These are phyloP conservation scores for Globisporangium cystogenes DNA, from an alignment of 352 stramenopile species.

Conservation along the genomic window DNA sequence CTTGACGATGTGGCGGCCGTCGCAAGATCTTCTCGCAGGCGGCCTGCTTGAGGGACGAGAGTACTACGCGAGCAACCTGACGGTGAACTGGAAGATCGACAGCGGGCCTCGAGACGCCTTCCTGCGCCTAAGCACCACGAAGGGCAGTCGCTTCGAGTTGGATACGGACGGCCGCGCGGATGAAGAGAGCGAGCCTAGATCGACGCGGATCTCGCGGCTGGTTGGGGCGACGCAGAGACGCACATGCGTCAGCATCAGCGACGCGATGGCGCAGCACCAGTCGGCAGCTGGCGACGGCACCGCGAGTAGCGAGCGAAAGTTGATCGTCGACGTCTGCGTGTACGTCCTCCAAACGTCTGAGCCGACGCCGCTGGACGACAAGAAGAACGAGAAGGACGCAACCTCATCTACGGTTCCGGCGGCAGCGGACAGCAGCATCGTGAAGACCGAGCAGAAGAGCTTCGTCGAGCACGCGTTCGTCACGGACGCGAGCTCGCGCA, in stretches of 20 bases:
- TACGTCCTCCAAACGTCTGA: slow-evolving; percentile 33
- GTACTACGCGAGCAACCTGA: slow-evolving; percentile 58
- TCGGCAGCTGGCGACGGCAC: slow-evolving; percentile 5
- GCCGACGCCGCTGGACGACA: slow-evolving; percentile 20
- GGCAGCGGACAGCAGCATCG: slow-evolving; percentile 7
- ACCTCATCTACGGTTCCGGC: neutral
- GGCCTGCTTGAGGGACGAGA: slow-evolving; percentile 40
- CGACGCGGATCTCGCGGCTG: neutral
- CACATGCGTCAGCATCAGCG: slow-evolving; percentile 6
- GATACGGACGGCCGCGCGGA: slow-evolving; percentile 15
- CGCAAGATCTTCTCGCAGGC: slow-evolving; percentile 40
- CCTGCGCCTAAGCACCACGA: slow-evolving; percentile 57
- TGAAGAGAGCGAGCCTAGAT: slow-evolving; percentile 3
- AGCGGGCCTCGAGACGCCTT: slow-evolving; percentile 29
- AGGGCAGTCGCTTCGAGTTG: slow-evolving; percentile 31
- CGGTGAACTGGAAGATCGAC: slow-evolving; percentile 57
- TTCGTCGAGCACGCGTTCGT: slow-evolving; percentile 53
- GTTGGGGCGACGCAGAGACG: neutral
- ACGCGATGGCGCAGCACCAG: slow-evolving; percentile 11
- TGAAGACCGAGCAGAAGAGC: slow-evolving; percentile 8
- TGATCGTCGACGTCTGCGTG: slow-evolving; percentile 45
- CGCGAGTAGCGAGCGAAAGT: slow-evolving; percentile 10
- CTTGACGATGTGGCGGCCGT: slow-evolving; percentile 62
- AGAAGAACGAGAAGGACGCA: slow-evolving; percentile 11
- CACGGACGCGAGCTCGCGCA: slow-evolving; percentile 36